Conservation (phyloP, 805 yeast genomes). For the Cyberlindnera euphorbiae region DNA sequence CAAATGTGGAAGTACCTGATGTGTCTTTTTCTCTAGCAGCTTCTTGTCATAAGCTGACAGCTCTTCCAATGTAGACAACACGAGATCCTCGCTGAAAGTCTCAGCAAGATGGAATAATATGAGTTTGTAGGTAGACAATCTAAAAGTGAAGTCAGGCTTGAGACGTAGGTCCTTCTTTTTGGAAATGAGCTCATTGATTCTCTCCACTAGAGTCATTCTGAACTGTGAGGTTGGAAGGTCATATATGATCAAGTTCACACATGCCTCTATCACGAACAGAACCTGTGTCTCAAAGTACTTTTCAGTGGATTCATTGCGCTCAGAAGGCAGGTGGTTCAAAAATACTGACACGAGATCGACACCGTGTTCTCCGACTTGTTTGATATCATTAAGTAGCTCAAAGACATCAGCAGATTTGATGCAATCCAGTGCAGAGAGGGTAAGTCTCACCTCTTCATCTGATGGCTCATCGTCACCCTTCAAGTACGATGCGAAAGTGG, state of each 20-base stretch:
- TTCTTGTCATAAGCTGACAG: constrained; percentile 13
- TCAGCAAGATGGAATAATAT: constrained; percentile 29
- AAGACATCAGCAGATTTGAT: constrained; percentile 63
- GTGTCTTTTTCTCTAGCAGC: constrained; percentile 13
- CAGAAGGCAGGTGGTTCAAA: constrained; percentile 31
- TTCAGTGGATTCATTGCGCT: constrained; percentile 27
- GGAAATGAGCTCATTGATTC: constrained; percentile 16
- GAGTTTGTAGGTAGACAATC: constrained; percentile 50
- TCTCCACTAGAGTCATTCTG: constrained; percentile 1
- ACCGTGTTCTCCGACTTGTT: constrained; percentile 3
- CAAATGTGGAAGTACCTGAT: constrained; percentile 19
- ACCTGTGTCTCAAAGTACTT: constrained; percentile 19
- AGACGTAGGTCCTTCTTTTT: constrained; percentile 27
- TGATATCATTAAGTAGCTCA: constrained; percentile 48
- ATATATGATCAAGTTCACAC: constrained; percentile 22
- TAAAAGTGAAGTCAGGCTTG: constrained; percentile 23
- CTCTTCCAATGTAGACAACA: constrained; percentile 10
- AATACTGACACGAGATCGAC: constrained; percentile 27
- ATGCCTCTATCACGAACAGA: constrained; percentile 43
- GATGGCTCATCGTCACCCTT: constrained; percentile 96
- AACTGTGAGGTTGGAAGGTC: constrained; percentile 1
- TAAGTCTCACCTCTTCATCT: constrained; percentile 85
- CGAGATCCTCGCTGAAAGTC: background rate
- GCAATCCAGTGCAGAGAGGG: constrained; percentile 80
- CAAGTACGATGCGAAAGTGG: constrained; percentile 87